phyloP scores from a whole-genome alignment of 768 basidiomycete genomes.

The Rhodotorula sphaerocarpa region DNA sequence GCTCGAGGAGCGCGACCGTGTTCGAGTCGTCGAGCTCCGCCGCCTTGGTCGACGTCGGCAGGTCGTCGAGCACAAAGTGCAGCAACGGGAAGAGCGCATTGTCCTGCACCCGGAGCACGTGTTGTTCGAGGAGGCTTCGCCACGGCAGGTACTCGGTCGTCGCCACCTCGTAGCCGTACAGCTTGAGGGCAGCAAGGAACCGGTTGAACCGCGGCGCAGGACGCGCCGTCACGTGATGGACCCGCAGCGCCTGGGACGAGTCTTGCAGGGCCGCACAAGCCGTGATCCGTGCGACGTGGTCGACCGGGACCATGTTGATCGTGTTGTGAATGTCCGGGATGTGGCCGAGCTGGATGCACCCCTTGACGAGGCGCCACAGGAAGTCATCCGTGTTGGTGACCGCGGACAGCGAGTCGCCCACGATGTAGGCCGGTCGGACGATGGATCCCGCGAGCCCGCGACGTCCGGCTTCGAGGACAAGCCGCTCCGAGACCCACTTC shows the following conservation, averaged over 20 bases:
- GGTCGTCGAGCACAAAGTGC: slow-evolving; percentile 93
- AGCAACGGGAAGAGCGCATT: slow-evolving; percentile 95
- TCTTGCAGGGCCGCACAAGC: slow-evolving; percentile 63
- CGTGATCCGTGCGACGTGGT: slow-evolving; percentile 81
- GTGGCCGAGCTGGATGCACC: slow-evolving; percentile 93
- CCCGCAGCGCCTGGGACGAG: slow-evolving; percentile 47
- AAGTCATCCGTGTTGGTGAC: slow-evolving; percentile 99
- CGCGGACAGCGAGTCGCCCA: slow-evolving; percentile 79
- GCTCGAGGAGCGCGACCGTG: slow-evolving; percentile 57
- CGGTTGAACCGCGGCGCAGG: slow-evolving; percentile 84
- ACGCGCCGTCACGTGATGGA: slow-evolving; percentile 74
- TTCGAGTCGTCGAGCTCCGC: slow-evolving; percentile 82
- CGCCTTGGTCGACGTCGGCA: slow-evolving; percentile 91
- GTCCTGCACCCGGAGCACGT: slow-evolving; percentile 87
- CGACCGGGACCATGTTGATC: slow-evolving; percentile 95
- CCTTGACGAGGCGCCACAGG: slow-evolving; percentile 95
- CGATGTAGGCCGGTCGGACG: slow-evolving; percentile 87
- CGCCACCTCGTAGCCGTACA: slow-evolving; percentile 70
- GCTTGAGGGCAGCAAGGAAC: slow-evolving; percentile 61
- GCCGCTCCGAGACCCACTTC: slow-evolving; percentile 96
- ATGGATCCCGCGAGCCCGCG: slow-evolving; percentile 78
- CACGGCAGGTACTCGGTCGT: slow-evolving; percentile 83
- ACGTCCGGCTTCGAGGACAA: slow-evolving; percentile 81
- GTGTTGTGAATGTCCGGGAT: slow-evolving; percentile 97
- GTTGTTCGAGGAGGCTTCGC: slow-evolving; percentile 84